Evolutionary conservation across 163 green algal species (phyloP).

Genomic region (Trebouxiophyceae sp.): DNA sequence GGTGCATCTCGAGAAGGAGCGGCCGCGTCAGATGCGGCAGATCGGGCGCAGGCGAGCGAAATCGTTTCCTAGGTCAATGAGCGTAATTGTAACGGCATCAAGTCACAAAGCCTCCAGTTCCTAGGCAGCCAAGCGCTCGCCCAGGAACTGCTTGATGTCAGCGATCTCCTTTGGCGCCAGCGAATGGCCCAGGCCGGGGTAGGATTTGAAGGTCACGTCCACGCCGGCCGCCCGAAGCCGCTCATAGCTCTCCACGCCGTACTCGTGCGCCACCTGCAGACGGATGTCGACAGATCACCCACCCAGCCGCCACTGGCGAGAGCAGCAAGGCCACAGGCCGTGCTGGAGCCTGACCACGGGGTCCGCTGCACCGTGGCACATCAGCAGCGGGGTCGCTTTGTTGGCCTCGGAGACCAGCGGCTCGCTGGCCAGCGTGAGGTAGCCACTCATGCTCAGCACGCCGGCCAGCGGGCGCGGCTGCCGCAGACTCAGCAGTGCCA

Average conservation of each 20-base stretch:
- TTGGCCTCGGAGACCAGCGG: conserved; percentile 46
- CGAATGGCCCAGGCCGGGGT: conserved; percentile 34
- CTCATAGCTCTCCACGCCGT: conserved; percentile 15
- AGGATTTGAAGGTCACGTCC: conserved; percentile 25
- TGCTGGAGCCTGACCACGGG: conserved; percentile 47
- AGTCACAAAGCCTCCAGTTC: too few relatives aligned
- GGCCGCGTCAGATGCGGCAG: too few relatives aligned
- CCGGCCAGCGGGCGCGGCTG: conserved; percentile 45
- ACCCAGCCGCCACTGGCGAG: too few relatives aligned
- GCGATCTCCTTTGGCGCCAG: conserved; percentile 30
- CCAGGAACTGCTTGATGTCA: conserved; percentile 9
- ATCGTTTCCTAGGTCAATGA: too few relatives aligned
- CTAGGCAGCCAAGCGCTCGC: not conserved
- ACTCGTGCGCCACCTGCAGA: conserved; percentile 4
- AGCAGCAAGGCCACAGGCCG: too few relatives aligned
- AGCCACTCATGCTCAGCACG: conserved; percentile 48
- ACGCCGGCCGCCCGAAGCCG: conserved; percentile 18
- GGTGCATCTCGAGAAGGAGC: too few relatives aligned
- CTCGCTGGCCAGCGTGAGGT: conserved; percentile 45
- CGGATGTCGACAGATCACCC: too few relatives aligned
- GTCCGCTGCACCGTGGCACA: conserved; percentile 60
- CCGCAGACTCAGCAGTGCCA: conserved; percentile 60
- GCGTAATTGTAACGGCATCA: too few relatives aligned
- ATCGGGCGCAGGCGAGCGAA: too few relatives aligned
- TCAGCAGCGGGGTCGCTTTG: conserved; percentile 48